Evolutionary conservation across 805 yeast species (phyloP), one percentile per base, ranked within the genome.

Genomic region (Diddensiella santjacobensis): DNA sequence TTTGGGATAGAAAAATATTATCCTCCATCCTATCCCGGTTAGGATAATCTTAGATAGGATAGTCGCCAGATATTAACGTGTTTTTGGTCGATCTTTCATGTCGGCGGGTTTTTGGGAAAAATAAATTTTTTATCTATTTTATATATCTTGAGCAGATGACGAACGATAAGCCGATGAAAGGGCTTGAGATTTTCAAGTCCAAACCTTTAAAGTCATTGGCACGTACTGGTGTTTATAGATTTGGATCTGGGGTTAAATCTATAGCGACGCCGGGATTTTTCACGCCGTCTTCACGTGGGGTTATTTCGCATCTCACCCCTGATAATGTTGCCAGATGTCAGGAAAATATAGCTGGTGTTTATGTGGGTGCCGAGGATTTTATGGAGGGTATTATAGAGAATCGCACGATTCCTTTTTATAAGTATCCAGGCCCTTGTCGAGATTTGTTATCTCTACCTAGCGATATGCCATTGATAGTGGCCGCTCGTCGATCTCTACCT

Each of bases 241-340:
- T 40, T 15, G 15, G 26, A 18, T 40, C 43, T 40, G 33, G 43
- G 17, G 18, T 13, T 58, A 36, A 42, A 43, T 3, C 44, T 49
- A 4, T 59, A 51, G 26, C 47, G 13, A 67, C 71, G 1, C 71
- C 71, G 1, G 53, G 53, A 6, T 58, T 62, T 37, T n/a, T 71
- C 10, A 51, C 58, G 4, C 60, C 71, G 3, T 64, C 74, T 13
- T 59, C 62, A 3, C 60, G 74, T 36, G 76, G 74, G 4, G 66
- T 66, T 1, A 55, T 71, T 18, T 70, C 71, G 3, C 75, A 71
- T 48, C 47, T 72, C 44, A 69, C 75, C 19, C 75, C 75, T 5
- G 75, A 71, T 47, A 61, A 61, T 36, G 56, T 63, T 18, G 48
- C 37, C 18, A 52, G 50, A 45, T 51, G 56, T 30, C 41, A 38